Evolutionary conservation across 2,329 filamentous ascomycete species (phyloP), one percentile per base, ranked within the genome.

Genomic region (Venturia nashicola): DNA sequence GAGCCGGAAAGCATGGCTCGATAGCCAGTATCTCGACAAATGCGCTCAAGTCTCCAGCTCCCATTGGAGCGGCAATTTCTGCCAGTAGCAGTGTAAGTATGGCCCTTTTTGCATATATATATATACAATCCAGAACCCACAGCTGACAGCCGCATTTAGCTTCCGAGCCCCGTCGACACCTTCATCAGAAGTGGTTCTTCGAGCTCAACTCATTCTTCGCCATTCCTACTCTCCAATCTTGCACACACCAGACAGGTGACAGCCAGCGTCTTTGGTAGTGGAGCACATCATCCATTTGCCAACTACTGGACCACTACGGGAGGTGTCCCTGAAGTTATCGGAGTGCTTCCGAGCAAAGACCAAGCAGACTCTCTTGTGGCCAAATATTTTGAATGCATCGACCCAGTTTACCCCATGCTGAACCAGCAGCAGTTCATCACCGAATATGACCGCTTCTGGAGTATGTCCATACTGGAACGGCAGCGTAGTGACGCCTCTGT

Each of bases 261-360:
- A 1, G 89, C 86, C 64, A 90, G 90, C 67, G 87, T 91, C 64
- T 92, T 92, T 71, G 89, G 89, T n/a, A 85, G 91, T 67, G 88
- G 87, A 16, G 86, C 86, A 0, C 87, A 90, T 71, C 88, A 91
- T 71, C 88, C 88, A 0, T 91, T 91, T 71, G 86, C 87, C 70
- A 92, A 92, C 71, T 92, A 92, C 74, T 93, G 89, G 89, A 92
- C 88, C 2, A 90, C 86, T 70, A 83, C 86, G 66, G 89, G 89
- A 59, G 89, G 88, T 0, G 76, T 93, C 20, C 79, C 84, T 9
- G 89, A 93, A 74, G 88, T 91, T 7, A 85, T 91, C 54, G 85
- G 83, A 1, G 87, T 91, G 3, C 77, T 93, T 14, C 89, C 89
- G 0, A 86, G 86, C 65, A 91, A 90, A 75, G 76, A 86, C 9